Evolutionary conservation across 257 asterid species (phyloP).

Genomic region (Schizonepeta tenuifolia): DNA sequence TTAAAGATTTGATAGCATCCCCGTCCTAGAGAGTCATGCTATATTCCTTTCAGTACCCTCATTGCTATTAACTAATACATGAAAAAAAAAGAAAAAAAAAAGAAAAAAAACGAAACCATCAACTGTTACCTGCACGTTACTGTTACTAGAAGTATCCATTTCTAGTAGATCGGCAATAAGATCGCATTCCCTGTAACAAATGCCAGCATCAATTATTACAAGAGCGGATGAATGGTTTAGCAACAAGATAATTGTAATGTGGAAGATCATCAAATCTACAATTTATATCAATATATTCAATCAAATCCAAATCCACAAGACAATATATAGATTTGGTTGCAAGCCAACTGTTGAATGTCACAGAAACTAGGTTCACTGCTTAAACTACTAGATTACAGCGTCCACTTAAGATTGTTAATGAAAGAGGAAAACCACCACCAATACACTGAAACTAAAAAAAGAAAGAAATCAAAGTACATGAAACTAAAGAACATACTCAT

Average conservation of each 20-base stretch:
- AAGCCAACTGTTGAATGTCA: neutral
- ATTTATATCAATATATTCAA: slow-evolving; percentile 16
- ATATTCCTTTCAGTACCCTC: slow-evolving; percentile 30
- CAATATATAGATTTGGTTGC: neutral
- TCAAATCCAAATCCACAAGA: neutral
- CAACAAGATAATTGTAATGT: neutral
- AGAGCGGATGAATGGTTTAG: slow-evolving; percentile 23
- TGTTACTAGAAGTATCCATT: slow-evolving; percentile 33
- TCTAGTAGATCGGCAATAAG: slow-evolving; percentile 57
- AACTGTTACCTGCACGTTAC: slow-evolving; percentile 53
- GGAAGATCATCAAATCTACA: too few species aligned
- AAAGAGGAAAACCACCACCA: neutral
- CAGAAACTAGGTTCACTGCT: neutral
- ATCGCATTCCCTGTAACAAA: slow-evolving; percentile 56
- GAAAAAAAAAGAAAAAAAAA: too few species aligned
- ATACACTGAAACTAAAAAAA: neutral
- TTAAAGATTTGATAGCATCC: slow-evolving; percentile 37
- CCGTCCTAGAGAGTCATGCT: slow-evolving; percentile 44
- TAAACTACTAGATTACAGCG: neutral
- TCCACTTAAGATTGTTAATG: slow-evolving; percentile 9
- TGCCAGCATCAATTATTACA: slow-evolving; percentile 36
- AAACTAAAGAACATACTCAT: slow-evolving; percentile 60
- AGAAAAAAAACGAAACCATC: slow-evolving; percentile 28
- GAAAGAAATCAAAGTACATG: slow-evolving; percentile 10
- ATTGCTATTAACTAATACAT: slow-evolving; percentile 22